phyloP scores from a whole-genome alignment of 2,329 filamentous ascomycete genomes.

The Fusarium sp. region DNA sequence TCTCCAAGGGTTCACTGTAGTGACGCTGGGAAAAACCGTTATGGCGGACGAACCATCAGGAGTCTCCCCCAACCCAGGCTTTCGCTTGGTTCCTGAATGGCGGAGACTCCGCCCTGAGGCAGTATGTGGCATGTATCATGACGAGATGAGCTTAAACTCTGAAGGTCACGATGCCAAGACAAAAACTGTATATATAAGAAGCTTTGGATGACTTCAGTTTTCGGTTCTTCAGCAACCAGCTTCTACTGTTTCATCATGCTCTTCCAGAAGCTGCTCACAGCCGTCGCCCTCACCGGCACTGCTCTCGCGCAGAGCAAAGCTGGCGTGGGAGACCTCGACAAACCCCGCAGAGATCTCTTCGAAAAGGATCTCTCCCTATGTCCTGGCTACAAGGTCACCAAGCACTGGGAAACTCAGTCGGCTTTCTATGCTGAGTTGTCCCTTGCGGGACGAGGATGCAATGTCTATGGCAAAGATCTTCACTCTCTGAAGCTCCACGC shows the following conservation, averaged over 20 bases:
- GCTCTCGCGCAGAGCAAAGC: slow-evolving; percentile 35
- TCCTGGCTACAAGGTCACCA: slow-evolving; percentile 74
- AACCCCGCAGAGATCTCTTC: slow-evolving; percentile 32
- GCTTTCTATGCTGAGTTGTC: slow-evolving; percentile 76
- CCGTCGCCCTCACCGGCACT: slow-evolving; percentile 21
- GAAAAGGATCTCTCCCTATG: slow-evolving; percentile 55
- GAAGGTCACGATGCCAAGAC: background rate
- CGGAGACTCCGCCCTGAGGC: slow-evolving; percentile 27
- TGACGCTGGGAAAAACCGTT: background rate
- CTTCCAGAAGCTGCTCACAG: slow-evolving; percentile 32
- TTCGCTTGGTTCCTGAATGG: background rate
- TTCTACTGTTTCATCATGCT: slow-evolving; percentile 15
- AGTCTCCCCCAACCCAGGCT: background rate
- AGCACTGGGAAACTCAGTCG: slow-evolving; percentile 62
- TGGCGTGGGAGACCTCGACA: slow-evolving; percentile 29
- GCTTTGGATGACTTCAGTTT: background rate
- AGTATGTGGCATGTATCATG: slow-evolving; percentile 3
- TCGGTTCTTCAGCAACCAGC: background rate
- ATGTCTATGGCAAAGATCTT: slow-evolving; percentile 82
- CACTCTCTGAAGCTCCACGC: slow-evolving; percentile 73
- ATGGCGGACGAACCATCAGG: background rate
- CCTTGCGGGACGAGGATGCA: slow-evolving; percentile 77
- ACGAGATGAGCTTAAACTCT: background rate
- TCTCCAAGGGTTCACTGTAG: background rate
- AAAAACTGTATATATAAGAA: slow-evolving; percentile 24